These are phyloP conservation scores for Fusarium sp. DNA, from an alignment of 2,329 filamentous ascomycete genomes.

Conservation along the genomic window DNA sequence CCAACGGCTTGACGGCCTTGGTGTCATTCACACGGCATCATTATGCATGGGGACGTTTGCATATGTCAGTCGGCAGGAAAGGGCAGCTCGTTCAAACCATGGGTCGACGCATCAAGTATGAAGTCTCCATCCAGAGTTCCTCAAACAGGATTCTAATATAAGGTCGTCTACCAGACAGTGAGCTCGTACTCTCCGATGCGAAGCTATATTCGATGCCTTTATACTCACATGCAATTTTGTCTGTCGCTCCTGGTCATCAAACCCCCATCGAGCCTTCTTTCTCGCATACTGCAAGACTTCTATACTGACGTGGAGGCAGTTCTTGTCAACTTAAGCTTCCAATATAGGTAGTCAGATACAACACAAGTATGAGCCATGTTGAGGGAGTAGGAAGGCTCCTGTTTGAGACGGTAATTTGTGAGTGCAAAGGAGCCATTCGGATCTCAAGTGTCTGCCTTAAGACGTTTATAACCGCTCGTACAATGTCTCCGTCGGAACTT, in stretches of 20 bases:
- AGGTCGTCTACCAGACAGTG: neutral
- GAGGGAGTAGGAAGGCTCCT: neutral
- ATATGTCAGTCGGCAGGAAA: neutral
- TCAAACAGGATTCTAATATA: neutral
- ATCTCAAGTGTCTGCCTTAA: neutral
- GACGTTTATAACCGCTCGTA: neutral
- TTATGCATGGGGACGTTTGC: neutral
- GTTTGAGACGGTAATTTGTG: neutral
- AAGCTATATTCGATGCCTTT: neutral
- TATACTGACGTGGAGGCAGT: neutral
- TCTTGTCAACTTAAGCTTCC: neutral
- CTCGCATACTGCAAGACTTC: neutral
- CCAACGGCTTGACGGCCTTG: neutral
- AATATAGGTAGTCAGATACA: neutral
- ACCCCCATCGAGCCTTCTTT: no score
- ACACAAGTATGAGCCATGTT: neutral
- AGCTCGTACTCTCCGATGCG: neutral
- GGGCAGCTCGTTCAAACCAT: neutral
- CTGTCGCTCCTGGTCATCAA: neutral
- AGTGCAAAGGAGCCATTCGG: neutral
- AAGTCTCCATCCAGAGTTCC: neutral
- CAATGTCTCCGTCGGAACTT: neutral
- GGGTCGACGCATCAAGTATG: neutral
- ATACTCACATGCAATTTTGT: neutral
- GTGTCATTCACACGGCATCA: neutral